Conservation (phyloP, 345 rosid genomes). For the Acer saccharum region DNA sequence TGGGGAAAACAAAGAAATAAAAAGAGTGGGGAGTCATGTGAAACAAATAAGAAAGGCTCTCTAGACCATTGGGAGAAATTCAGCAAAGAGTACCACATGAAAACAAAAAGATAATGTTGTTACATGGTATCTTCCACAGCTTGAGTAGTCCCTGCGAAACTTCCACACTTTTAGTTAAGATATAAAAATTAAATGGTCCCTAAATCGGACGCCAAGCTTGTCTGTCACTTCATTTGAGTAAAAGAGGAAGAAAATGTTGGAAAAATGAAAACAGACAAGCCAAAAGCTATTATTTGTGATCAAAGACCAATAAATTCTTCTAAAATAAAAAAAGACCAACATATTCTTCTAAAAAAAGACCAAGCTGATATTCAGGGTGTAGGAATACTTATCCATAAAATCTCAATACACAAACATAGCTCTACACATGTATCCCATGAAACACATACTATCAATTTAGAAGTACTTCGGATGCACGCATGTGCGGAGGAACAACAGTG, state of each 20-base stretch:
- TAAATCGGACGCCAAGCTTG: slow-evolving; percentile 25
- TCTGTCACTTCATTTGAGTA: slow-evolving; percentile 23
- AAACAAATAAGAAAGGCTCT: slow-evolving; percentile 3
- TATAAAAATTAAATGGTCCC: slow-evolving; percentile 34
- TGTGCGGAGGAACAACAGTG: neutral
- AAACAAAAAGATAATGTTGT: slow-evolving; percentile 18
- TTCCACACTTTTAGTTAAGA: slow-evolving; percentile 36
- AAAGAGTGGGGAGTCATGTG: neutral
- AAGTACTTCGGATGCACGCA: neutral
- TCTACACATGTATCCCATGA: neutral
- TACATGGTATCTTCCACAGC: slow-evolving; percentile 29
- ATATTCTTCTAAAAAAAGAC: no score
- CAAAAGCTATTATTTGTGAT: neutral
- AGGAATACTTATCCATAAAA: neutral
- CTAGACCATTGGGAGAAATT: slow-evolving; percentile 12
- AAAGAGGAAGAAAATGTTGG: slow-evolving; percentile 5
- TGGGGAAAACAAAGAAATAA: neutral
- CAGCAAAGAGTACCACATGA: slow-evolving; percentile 32
- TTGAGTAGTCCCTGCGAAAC: slow-evolving; percentile 39
- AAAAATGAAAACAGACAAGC: neutral
- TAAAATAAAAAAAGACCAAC: no score
- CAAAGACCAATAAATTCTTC: neutral
- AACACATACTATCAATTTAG: slow-evolving; percentile 5
- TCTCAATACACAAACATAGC: neutral
- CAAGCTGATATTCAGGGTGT: neutral